Percentiles rank a stretch among this genome's conserved stretches.
These are phyloP conservation scores for Aspergillus homomorphus DNA, from an alignment of 495 filamentous ascomycete genomes.

Conservation along the genomic window DNA sequence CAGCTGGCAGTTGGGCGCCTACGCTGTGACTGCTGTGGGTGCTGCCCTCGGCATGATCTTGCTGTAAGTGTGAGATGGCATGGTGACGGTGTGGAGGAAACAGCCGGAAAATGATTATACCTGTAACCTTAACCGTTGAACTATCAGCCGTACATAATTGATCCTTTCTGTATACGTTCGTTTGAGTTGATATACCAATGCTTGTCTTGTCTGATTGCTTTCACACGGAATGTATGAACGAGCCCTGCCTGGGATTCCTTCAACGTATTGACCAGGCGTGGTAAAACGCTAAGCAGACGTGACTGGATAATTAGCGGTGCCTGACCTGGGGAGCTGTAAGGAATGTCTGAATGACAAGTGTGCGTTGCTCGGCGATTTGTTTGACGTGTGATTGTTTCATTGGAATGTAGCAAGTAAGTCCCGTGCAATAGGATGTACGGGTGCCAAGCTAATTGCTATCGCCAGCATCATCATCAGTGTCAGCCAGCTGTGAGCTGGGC, in stretches of 20 bases:
- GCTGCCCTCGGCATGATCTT: conserved; percentile 74
- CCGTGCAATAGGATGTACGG: no score
- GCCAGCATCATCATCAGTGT: not conserved
- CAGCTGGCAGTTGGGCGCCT: conserved; percentile 62
- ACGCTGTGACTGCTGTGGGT: conserved; percentile 61
- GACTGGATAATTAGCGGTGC: no score
- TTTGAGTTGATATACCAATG: not conserved
- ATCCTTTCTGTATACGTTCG: conserved; percentile 1
- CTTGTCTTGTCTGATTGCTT: not conserved
- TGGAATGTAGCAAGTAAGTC: no score
- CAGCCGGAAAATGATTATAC: not conserved
- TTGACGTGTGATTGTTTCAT: no score
- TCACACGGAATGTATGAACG: no score
- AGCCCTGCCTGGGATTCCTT: no score
- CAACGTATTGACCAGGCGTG: no score
- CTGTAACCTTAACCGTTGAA: not conserved
- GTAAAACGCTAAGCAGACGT: no score
- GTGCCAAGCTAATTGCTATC: no score
- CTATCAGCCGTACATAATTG: conserved; percentile 6
- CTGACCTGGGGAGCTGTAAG: no score
- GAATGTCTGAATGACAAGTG: no score
- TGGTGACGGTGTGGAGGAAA: not conserved
- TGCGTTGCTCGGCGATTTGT: no score
- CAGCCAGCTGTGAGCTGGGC: not conserved
- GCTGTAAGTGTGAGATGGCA: conserved; percentile 52